These are phyloP conservation scores for Penicillium fimorum DNA, from an alignment of 495 filamentous ascomycete genomes.

Conservation along the genomic window DNA sequence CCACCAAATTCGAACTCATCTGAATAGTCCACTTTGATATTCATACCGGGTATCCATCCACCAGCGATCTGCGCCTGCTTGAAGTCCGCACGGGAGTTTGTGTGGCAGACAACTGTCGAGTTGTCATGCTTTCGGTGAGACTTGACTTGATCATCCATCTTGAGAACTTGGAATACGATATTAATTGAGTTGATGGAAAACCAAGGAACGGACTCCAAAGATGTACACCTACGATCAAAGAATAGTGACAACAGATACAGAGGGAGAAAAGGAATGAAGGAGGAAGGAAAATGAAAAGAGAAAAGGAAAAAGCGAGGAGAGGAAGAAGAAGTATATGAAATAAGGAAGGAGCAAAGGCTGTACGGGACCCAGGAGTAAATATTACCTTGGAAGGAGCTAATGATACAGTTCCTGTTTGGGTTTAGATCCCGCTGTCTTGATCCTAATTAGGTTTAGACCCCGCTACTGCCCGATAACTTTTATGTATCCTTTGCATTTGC, in stretches of 20 bases:
- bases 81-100: constrained; percentile 2
- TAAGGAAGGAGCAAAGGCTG: neutral
- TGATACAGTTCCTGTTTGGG: neutral
- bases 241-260: neutral
- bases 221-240: neutral
- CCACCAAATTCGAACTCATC: constrained; percentile 79
- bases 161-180: neutral
- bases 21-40: constrained; percentile 23
- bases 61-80: constrained; percentile 21
- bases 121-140: neutral
- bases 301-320: too few relatives aligned
- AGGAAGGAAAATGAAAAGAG: neutral
- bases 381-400: neutral
- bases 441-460: constrained; percentile 1
- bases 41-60: constrained; percentile 26
- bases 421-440: constrained; percentile 2
- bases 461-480: neutral
- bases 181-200: neutral
- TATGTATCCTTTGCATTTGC: neutral
- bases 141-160: neutral
- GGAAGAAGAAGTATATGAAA: too few relatives aligned
- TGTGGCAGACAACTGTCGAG: neutral
- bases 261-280: neutral
- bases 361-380: neutral
- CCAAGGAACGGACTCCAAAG: neutral